A percentile compares a stretch with the other conserved stretches of the same genome.
Evolutionary conservation across 2,329 filamentous ascomycete species (phyloP).

Genomic region (Lecanicillium sp.): DNA sequence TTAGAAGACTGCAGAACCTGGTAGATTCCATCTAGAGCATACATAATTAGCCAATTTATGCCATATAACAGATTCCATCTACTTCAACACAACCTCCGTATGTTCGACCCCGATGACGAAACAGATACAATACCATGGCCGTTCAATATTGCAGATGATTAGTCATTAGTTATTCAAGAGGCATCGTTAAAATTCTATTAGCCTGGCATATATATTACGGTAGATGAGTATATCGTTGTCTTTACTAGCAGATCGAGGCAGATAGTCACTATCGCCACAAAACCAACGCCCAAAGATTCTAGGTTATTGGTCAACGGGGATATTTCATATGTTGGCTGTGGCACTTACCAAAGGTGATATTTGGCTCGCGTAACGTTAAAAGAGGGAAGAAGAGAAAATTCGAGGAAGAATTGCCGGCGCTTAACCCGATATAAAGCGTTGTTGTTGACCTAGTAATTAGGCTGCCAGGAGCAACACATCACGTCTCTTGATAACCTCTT

Average conservation of each 20-base stretch:
- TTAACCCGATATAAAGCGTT: conserved; percentile 1
- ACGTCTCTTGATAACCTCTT: conserved; percentile 9
- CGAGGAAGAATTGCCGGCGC: background rate
- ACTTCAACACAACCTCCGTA: conserved; percentile 5
- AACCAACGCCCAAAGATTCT: conserved; percentile 8
- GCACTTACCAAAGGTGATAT: conserved; percentile 1
- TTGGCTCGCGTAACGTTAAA: background rate
- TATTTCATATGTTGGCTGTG: conserved; percentile 10
- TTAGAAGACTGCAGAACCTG: conserved; percentile 4
- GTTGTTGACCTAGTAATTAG: conserved; percentile 2
- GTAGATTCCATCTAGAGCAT: background rate
- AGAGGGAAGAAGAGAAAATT: no score
- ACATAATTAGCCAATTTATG: conserved; percentile 8
- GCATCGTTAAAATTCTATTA: background rate
- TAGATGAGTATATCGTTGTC: conserved; percentile 7
- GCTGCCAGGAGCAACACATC: conserved; percentile 6
- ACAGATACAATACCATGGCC: background rate
- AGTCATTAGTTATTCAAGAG: conserved; percentile 7
- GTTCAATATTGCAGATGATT: conserved; percentile 1
- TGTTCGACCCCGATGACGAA: background rate
- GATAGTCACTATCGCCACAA: conserved; percentile 2
- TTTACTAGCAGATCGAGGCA: background rate
- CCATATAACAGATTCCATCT: conserved; percentile 8
- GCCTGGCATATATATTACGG: conserved; percentile 3
- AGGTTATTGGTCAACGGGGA: conserved; percentile 8